Conservation (phyloP, 2,329 filamentous ascomycete species). For the Apiospora marii region DNA sequence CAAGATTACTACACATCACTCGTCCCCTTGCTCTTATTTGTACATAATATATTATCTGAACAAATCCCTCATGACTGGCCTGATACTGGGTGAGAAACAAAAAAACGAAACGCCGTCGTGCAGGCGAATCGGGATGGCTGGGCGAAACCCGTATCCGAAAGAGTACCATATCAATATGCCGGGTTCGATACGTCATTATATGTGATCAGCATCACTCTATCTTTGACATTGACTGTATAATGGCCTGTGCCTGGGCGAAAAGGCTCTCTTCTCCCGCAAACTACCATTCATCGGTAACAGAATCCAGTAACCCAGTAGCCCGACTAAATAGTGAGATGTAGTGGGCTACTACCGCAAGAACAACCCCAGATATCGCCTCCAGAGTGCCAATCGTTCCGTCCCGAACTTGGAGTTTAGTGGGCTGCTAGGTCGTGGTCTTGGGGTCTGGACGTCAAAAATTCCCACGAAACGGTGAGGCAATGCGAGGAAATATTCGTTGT, state of each 20-base stretch:
- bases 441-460: background rate
- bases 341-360: background rate
- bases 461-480: slow-evolving; percentile 7
- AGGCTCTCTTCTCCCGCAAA: background rate
- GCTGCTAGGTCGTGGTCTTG: background rate
- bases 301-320: background rate
- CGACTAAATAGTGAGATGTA: slow-evolving; percentile 7
- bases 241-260: slow-evolving; percentile 6
- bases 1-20: slow-evolving; percentile 12
- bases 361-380: slow-evolving; percentile 20
- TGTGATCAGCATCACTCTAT: slow-evolving; percentile 21
- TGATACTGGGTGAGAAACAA: background rate
- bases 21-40: background rate
- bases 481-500: background rate
- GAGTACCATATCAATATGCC: slow-evolving; percentile 10
- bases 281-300: slow-evolving; percentile 1
- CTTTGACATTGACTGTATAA: slow-evolving; percentile 15
- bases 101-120: background rate
- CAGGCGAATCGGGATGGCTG: slow-evolving; percentile 8
- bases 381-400: slow-evolving; percentile 15
- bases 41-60: background rate
- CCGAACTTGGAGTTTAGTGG: slow-evolving; percentile 22
- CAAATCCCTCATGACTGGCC: background rate
- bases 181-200: slow-evolving; percentile 11
- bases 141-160: background rate